Percentiles rank a stretch among this genome's conserved stretches.
Conservation (phyloP, 257 asterid species). For the Anisodus acutangulus region DNA sequence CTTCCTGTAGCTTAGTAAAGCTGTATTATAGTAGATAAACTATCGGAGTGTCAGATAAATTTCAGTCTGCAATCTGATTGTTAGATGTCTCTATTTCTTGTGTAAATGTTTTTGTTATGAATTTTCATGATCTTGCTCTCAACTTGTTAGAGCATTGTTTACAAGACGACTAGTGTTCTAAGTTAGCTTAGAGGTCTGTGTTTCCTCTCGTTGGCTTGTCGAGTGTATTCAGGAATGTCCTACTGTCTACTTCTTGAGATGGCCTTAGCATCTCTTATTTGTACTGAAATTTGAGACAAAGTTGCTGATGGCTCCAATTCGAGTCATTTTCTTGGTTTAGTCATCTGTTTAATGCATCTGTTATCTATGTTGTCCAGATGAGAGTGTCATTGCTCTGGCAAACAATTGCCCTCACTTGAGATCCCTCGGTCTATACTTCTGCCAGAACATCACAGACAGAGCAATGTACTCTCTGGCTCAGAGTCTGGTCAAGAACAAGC, state of each 20-base stretch:
- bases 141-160: too few relatives aligned
- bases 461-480: slow-evolving; percentile 96
- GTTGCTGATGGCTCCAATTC: not conserved
- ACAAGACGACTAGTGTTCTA: not conserved
- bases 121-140: not conserved
- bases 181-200: not conserved
- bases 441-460: slow-evolving; percentile 85
- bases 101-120: not conserved
- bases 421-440: slow-evolving; percentile 85
- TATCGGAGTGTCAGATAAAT: not conserved
- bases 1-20: too few relatives aligned
- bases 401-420: slow-evolving; percentile 75
- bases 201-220: not conserved
- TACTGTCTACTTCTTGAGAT: not conserved
- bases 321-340: not conserved
- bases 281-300: not conserved
- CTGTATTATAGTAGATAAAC: too few relatives aligned
- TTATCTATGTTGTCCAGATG: slow-evolving; percentile 55
- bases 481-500: slow-evolving; percentile 65
- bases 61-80: not conserved
- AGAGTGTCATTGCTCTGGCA: slow-evolving; percentile 84
- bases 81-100: not conserved
- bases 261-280: not conserved
- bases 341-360: not conserved
- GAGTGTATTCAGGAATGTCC: not conserved